Percentiles rank a stretch among this genome's conserved stretches.
Evolutionary conservation across 768 basidiomycete genomes (phyloP).

Genomic region (Piloderma croceum): DNA sequence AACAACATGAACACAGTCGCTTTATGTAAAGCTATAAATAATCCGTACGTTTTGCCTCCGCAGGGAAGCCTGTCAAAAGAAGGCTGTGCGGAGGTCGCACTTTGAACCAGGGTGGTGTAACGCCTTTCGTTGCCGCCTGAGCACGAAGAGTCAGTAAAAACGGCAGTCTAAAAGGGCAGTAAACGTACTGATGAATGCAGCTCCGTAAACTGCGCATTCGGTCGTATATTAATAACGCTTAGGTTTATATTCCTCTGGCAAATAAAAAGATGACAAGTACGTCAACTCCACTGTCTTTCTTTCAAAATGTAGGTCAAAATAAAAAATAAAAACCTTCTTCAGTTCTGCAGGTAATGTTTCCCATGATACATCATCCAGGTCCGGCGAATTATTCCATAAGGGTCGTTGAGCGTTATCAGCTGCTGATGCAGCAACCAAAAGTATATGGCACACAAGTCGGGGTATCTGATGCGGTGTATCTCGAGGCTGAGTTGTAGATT

Average conservation of each 20-base stretch:
- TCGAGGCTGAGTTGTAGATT: slow-evolving; percentile 12
- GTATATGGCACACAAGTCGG: slow-evolving; percentile 37
- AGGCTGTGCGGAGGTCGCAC: slow-evolving; percentile 42
- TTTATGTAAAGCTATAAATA: slow-evolving; percentile 13
- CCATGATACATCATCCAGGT: slow-evolving; percentile 53
- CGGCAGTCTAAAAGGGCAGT: slow-evolving; percentile 1
- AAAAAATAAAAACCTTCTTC: slow-evolving; percentile 49
- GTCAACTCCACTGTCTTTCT: too few relatives aligned
- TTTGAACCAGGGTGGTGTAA: slow-evolving; percentile 58
- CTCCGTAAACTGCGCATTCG: slow-evolving; percentile 45
- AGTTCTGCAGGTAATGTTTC: slow-evolving; percentile 55
- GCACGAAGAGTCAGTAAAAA: not conserved
- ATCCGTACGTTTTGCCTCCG: slow-evolving; percentile 27
- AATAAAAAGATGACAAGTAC: too few relatives aligned
- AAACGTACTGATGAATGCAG: slow-evolving; percentile 44
- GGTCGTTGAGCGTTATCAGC: slow-evolving; percentile 55
- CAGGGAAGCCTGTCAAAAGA: slow-evolving; percentile 45
- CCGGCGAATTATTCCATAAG: slow-evolving; percentile 42
- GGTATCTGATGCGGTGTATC: slow-evolving; percentile 19
- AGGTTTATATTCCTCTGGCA: slow-evolving; percentile 63
- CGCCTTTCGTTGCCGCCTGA: too few relatives aligned
- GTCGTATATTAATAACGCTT: slow-evolving; percentile 45
- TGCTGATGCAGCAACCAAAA: slow-evolving; percentile 55
- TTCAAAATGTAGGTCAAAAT: too few relatives aligned
- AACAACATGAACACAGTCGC: slow-evolving; percentile 5